Percentiles rank a stretch among this genome's conserved stretches.
Evolutionary conservation across 2,329 filamentous ascomycete species (phyloP).

Genomic region (Botryotinia globosa): DNA sequence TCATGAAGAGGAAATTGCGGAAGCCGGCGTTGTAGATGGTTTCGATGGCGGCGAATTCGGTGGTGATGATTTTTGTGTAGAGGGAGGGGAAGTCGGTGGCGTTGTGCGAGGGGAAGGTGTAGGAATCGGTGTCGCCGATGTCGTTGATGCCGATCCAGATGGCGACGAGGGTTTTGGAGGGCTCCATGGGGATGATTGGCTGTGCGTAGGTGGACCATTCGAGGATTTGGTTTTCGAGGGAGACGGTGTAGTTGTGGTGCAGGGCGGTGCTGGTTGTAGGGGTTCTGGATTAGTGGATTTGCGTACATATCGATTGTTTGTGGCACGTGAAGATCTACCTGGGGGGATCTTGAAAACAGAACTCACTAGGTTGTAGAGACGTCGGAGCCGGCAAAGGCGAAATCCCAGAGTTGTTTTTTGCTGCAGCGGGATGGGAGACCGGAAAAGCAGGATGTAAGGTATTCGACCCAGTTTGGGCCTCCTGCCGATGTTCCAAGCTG

Average conservation of each 20-base stretch:
- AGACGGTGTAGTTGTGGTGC: slow-evolving; percentile 51
- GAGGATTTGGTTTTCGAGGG: slow-evolving; percentile 49
- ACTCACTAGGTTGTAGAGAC: slow-evolving; percentile 39
- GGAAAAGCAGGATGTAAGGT: slow-evolving; percentile 50
- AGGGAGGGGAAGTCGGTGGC: slow-evolving; percentile 44
- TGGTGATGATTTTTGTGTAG: slow-evolving; percentile 44
- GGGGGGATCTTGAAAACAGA: no score
- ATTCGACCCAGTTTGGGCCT: slow-evolving; percentile 49
- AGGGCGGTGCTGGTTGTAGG: slow-evolving; percentile 42
- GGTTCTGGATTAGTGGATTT: background rate
- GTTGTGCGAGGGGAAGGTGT: slow-evolving; percentile 41
- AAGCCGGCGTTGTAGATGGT: slow-evolving; percentile 46
- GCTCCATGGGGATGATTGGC: slow-evolving; percentile 32
- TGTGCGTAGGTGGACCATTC: slow-evolving; percentile 47
- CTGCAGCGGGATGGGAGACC: slow-evolving; percentile 47
- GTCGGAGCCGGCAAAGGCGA: slow-evolving; percentile 54
- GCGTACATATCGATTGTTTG: background rate
- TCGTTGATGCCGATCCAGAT: slow-evolving; percentile 59
- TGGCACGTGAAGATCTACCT: background rate
- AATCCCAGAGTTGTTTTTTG: slow-evolving; percentile 52
- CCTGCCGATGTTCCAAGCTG: slow-evolving; percentile 17
- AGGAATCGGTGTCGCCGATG: slow-evolving; percentile 49
- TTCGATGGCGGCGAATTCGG: slow-evolving; percentile 44
- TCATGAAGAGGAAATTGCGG: slow-evolving; percentile 48
- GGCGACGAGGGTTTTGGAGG: slow-evolving; percentile 45